Conservation (phyloP, 139 green algal species). For the Trebouxia sp. region DNA sequence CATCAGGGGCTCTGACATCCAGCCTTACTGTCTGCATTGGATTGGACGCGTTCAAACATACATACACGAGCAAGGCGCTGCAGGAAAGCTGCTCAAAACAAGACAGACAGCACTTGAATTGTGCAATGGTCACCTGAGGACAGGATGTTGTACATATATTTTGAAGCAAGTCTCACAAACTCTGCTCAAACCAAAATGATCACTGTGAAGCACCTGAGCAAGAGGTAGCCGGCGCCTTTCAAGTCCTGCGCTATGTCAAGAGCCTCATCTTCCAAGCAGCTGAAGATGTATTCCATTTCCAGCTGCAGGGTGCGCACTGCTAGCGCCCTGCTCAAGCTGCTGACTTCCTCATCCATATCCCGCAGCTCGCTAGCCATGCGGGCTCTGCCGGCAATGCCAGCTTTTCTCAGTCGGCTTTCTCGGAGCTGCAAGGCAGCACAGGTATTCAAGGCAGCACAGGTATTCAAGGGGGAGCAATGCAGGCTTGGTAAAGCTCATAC, state of each 20-base stretch:
- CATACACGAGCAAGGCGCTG: no score
- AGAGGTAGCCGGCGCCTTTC: slow-evolving; percentile 33
- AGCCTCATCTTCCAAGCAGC: slow-evolving; percentile 85
- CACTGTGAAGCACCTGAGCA: slow-evolving; percentile 23
- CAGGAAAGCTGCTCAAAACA: no score
- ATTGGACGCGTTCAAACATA: no score
- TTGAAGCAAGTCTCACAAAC: not conserved
- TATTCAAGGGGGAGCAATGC: no score
- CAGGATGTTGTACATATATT: no score
- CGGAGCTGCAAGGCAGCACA: slow-evolving; percentile 49
- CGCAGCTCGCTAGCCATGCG: slow-evolving; percentile 77
- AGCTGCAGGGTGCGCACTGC: slow-evolving; percentile 85
- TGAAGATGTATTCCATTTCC: slow-evolving; percentile 90
- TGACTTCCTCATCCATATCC: slow-evolving; percentile 77
- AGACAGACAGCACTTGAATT: no score
- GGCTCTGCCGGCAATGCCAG: slow-evolving; percentile 54
- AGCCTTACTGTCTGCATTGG: no score
- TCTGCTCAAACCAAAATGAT: not conserved
- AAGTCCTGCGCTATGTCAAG: slow-evolving; percentile 63
- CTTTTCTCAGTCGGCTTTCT: slow-evolving; percentile 75
- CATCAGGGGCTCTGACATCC: no score
- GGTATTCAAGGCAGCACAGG: no score
- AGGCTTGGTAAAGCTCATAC: no score
- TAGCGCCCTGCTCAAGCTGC: slow-evolving; percentile 48
- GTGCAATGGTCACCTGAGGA: no score